Evolutionary conservation across 441 rosid genomes (phyloP).

Genomic region (Geranium incanum): DNA sequence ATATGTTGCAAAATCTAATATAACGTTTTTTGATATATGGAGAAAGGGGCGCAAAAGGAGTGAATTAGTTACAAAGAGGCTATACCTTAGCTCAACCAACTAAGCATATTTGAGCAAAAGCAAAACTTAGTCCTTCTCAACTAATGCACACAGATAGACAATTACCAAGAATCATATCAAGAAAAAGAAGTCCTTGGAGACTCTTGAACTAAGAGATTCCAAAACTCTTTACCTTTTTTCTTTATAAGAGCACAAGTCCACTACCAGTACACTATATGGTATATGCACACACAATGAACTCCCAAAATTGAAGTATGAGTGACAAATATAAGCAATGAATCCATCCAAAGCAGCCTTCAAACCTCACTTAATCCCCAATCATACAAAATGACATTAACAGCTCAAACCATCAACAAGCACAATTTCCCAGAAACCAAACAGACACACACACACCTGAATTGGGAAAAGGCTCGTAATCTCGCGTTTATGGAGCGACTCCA

Average conservation of each 20-base stretch:
- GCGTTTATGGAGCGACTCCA: conserved; percentile 59
- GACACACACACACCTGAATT: conserved; percentile 50
- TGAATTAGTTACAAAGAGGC: neutral
- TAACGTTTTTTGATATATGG: neutral
- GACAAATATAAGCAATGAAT: neutral
- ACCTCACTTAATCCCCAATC: neutral
- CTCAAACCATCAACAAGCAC: neutral
- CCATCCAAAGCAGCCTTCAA: neutral
- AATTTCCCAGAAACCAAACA: neutral
- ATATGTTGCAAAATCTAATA: neutral
- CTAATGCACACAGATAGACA: neutral
- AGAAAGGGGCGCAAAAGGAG: neutral
- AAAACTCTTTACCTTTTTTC: neutral
- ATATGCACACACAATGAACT: neutral
- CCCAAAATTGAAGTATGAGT: neutral
- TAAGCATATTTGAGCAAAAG: too few relatives aligned
- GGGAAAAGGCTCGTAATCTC: conserved; percentile 94
- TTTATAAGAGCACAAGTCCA: neutral
- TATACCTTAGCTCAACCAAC: neutral
- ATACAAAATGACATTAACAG: neutral
- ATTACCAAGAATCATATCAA: neutral
- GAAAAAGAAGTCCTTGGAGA: neutral
- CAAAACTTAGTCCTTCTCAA: too few relatives aligned
- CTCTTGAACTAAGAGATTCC: too few relatives aligned
- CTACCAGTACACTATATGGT: neutral